Conservation (phyloP, 2,329 filamentous ascomycete genomes). For the Alternaria longipes region DNA sequence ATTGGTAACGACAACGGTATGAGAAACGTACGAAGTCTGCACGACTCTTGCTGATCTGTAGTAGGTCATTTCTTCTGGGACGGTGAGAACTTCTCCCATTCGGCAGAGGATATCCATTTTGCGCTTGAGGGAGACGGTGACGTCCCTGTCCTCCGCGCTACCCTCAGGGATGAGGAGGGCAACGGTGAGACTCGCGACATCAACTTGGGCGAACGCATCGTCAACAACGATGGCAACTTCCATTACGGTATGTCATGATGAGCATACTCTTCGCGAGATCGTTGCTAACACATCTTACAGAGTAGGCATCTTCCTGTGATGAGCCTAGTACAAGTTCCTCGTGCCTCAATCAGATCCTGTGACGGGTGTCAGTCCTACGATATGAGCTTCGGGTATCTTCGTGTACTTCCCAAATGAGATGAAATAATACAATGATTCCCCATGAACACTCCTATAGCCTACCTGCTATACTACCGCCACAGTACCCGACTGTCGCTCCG, state of each 20-base stretch:
- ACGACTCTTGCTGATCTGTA: background rate
- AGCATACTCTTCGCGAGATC: background rate
- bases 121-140: constrained; percentile 60
- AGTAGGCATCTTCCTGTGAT: background rate
- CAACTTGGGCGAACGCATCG: constrained; percentile 66
- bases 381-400: background rate
- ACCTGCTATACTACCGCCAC: background rate
- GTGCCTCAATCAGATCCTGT: background rate
- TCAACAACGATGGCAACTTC: constrained; percentile 60
- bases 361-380: background rate
- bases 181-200: constrained; percentile 57
- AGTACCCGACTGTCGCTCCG: background rate
- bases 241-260: constrained; percentile 22
- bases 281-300: background rate
- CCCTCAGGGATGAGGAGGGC: constrained; percentile 56
- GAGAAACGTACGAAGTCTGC: background rate
- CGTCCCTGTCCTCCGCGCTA: constrained; percentile 64
- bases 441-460: background rate
- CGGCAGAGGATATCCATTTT: constrained; percentile 60
- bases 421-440: background rate
- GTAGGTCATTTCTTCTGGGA: constrained; percentile 59
- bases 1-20: constrained; percentile 64
- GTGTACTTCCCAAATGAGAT: background rate
- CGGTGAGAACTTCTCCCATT: constrained; percentile 57
- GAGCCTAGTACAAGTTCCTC: background rate